phyloP scores from a whole-genome alignment of 2,329 filamentous ascomycete species.

The Endothia cerciana region DNA sequence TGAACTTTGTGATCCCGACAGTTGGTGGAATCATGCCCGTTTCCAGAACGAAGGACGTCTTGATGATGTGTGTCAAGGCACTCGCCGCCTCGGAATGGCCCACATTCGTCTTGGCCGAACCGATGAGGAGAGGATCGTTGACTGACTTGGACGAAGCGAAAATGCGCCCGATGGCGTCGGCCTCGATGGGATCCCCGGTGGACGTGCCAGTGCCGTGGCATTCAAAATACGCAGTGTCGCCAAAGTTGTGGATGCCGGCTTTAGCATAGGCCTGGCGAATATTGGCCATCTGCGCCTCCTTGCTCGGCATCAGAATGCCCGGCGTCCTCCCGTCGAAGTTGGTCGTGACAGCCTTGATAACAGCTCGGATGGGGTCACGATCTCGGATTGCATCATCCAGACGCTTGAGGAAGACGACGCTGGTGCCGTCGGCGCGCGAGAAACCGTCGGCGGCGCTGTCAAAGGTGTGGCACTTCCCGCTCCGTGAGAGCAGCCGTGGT shows the following conservation, averaged over 20 bases:
- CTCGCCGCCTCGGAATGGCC: constrained; percentile 55
- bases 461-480: constrained; percentile 36
- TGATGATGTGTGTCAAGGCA: constrained; percentile 44
- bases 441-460: constrained; percentile 52
- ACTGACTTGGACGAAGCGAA: background rate
- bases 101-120: constrained; percentile 42
- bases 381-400: background rate
- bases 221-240: constrained; percentile 33
- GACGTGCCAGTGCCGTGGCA: constrained; percentile 42
- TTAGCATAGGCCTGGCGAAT: background rate
- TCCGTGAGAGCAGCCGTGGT: constrained; percentile 18
- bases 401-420: background rate
- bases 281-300: background rate
- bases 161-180: constrained; percentile 22
- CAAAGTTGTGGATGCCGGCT: constrained; percentile 27
- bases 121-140: constrained; percentile 23
- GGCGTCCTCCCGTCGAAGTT: background rate
- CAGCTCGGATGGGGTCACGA: background rate
- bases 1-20: constrained; percentile 40
- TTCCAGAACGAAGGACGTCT: constrained; percentile 41
- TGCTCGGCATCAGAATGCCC: constrained; percentile 7
- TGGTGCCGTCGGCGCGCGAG: constrained; percentile 53
- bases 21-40: constrained; percentile 42
- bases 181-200: constrained; percentile 40
- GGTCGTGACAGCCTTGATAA: background rate